A percentile compares a stretch with the other conserved stretches of the same genome.
Conservation (phyloP, 495 filamentous ascomycete genomes). For the Tuber indicum region DNA sequence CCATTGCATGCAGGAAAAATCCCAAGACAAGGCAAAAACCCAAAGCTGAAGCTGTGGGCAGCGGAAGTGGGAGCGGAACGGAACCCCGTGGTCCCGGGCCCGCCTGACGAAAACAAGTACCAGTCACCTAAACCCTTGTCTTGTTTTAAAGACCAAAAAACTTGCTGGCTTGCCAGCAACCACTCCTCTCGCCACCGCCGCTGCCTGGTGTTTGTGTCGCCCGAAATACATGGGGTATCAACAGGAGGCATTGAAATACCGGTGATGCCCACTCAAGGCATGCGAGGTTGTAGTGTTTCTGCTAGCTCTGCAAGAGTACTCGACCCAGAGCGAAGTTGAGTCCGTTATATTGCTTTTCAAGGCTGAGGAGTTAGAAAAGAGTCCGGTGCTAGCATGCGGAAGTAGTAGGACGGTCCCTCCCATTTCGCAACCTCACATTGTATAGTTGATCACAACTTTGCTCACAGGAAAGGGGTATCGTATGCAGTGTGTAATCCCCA, state of each 20-base stretch:
- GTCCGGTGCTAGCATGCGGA: too few relatives aligned
- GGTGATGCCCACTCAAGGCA: neutral
- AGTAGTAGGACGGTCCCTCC: too few relatives aligned
- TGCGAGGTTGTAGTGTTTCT: too few relatives aligned
- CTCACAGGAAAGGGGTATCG: too few relatives aligned
- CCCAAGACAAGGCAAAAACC: neutral
- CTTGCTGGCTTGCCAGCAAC: neutral
- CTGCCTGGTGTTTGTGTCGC: neutral
- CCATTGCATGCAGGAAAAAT: neutral
- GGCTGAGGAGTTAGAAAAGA: too few relatives aligned
- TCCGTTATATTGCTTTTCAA: too few relatives aligned
- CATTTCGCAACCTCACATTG: too few relatives aligned
- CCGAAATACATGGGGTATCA: neutral
- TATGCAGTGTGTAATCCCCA: too few relatives aligned
- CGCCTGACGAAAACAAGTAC: neutral
- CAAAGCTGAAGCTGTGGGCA: neutral
- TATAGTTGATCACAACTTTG: too few relatives aligned
- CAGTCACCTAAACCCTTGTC: neutral
- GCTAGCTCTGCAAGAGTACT: too few relatives aligned
- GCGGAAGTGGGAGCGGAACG: neutral
- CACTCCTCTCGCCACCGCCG: neutral
- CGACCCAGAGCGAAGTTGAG: too few relatives aligned
- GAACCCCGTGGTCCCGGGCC: neutral
- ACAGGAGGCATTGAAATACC: neutral
- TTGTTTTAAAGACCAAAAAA: neutral